Evolutionary conservation across 2,329 filamentous ascomycete species (phyloP).

Genomic region (Pseudogymnoascus sp.): DNA sequence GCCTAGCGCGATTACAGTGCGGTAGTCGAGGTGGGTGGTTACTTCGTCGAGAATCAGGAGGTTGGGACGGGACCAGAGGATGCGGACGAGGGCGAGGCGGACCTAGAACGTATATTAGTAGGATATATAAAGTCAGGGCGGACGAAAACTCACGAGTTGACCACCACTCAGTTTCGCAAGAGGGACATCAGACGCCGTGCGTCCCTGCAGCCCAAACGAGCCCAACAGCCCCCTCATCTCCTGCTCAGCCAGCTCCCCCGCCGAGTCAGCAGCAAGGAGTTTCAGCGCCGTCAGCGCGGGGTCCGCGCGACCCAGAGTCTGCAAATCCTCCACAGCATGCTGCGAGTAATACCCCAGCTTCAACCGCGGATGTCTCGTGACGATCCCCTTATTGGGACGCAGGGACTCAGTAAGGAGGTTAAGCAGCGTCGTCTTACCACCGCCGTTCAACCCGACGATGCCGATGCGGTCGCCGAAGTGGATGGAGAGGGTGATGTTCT

Average conservation of each 20-base stretch:
- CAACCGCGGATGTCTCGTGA: constrained; percentile 59
- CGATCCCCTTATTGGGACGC: constrained; percentile 50
- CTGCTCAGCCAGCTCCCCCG: constrained; percentile 51
- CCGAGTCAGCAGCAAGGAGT: constrained; percentile 49
- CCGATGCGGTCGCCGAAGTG: constrained; percentile 67
- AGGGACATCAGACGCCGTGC: constrained; percentile 64
- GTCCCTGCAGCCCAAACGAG: constrained; percentile 61
- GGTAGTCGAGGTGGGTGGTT: constrained; percentile 81
- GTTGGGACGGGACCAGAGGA: constrained; percentile 98
- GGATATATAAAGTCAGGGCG: constrained; percentile 22
- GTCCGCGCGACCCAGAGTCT: constrained; percentile 40
- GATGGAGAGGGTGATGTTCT: constrained; percentile 59
- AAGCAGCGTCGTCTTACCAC: constrained; percentile 73
- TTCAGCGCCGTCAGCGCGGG: constrained; percentile 55
- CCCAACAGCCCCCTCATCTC: constrained; percentile 58
- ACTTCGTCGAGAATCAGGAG: constrained; percentile 93
- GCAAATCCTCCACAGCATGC: constrained; percentile 64
- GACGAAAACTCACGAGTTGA: constrained; percentile 48
- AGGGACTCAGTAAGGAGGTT: constrained; percentile 57
- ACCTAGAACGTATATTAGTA: constrained; percentile 27
- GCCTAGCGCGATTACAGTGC: constrained; percentile 66
- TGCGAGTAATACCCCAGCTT: constrained; percentile 73
- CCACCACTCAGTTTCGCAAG: constrained; percentile 69
- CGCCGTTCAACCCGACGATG: constrained; percentile 70
- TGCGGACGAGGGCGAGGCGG: constrained; percentile 78